Evolutionary conservation across 1,284 basidiomycete species (phyloP).

Genomic region (Trametes versicolor): DNA sequence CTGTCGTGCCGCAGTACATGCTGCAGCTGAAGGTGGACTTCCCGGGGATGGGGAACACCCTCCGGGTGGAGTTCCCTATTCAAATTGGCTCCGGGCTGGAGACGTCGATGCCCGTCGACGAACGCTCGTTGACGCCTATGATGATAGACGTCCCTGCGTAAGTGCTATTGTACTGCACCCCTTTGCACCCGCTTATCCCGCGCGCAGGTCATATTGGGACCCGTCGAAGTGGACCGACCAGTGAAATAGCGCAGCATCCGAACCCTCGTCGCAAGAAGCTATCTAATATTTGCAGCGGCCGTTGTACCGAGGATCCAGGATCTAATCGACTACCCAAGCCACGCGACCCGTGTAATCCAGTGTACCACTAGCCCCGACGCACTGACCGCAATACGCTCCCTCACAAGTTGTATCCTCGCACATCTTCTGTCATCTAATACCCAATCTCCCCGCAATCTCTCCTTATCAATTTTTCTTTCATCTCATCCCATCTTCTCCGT

Average conservation of each 20-base stretch:
- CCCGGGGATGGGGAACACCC: conserved; percentile 26
- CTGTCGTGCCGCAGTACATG: conserved; percentile 15
- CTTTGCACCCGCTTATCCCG: neutral
- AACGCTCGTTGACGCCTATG: conserved; percentile 7
- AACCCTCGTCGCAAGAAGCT: neutral
- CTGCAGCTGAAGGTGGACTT: conserved; percentile 25
- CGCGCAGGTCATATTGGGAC: conserved; percentile 28
- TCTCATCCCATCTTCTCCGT: too few species aligned
- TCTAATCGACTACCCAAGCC: conserved; percentile 5
- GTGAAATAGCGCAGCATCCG: neutral
- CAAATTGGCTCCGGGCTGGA: conserved; percentile 30
- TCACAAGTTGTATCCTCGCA: neutral
- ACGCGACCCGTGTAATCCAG: conserved; percentile 4
- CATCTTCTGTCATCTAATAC: neutral
- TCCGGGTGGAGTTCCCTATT: conserved; percentile 28
- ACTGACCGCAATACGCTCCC: neutral
- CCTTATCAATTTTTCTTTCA: too few species aligned
- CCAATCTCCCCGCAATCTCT: neutral
- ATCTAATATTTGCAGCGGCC: conserved; percentile 1
- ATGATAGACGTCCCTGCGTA: conserved; percentile 29
- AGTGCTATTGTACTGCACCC: conserved; percentile 2
- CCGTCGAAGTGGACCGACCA: conserved; percentile 16
- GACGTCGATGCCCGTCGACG: conserved; percentile 14
- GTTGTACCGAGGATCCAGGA: conserved; percentile 12
- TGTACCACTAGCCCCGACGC: conserved; percentile 3